phyloP scores from a whole-genome alignment of 257 asterid species.

The Solanum pimpinellifolium region DNA sequence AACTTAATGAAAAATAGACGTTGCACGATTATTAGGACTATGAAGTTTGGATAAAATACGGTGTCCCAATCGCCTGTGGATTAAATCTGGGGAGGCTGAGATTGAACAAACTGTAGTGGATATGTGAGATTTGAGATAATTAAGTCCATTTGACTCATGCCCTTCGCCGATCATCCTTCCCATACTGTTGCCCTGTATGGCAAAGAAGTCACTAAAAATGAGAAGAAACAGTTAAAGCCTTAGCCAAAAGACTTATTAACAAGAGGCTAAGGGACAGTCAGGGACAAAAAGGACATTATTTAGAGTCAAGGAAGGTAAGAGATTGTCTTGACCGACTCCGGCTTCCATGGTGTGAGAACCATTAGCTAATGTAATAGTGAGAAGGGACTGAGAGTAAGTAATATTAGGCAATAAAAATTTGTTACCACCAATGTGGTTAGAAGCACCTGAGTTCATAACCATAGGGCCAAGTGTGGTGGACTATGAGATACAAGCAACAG shows the following conservation, averaged over 20 bases:
- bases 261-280: background rate
- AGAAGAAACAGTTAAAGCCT: background rate
- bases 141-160: background rate
- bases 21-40: too few species aligned
- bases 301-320: background rate
- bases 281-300: background rate
- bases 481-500: background rate
- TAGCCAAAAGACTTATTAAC: background rate
- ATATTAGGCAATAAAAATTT: background rate
- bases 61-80: background rate
- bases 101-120: background rate
- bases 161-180: background rate
- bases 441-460: background rate
- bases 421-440: background rate
- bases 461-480: background rate
- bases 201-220: background rate
- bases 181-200: background rate
- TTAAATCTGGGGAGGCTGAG: background rate
- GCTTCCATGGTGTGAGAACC: background rate
- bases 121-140: background rate
- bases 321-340: background rate
- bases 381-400: background rate
- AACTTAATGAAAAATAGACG: too few species aligned
- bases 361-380: background rate
- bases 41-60: background rate